These are phyloP conservation scores for Geotrichum cucujoidarum DNA, from an alignment of 1,139 yeast species.

Conservation along the genomic window DNA sequence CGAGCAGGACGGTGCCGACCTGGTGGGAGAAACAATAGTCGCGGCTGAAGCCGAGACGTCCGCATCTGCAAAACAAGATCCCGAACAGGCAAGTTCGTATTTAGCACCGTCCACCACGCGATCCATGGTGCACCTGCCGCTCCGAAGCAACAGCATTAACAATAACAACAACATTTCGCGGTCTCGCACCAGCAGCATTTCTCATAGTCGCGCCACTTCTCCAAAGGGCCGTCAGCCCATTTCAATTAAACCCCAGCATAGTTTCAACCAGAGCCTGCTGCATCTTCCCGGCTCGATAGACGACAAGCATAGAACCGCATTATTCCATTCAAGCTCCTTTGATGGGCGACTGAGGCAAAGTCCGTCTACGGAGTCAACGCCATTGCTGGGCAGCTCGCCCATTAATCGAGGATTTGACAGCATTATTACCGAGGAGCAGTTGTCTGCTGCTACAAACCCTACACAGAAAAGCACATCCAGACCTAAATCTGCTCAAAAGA, in stretches of 20 bases:
- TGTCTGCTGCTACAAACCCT: conserved; percentile 11
- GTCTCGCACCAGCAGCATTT: not conserved
- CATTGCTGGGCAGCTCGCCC: conserved; percentile 10
- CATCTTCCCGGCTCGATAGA: not conserved
- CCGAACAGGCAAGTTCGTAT: not conserved
- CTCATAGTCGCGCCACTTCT: not conserved
- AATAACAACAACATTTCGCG: not conserved
- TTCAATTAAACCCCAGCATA: not conserved
- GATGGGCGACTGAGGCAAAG: not conserved
- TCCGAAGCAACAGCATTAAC: too few relatives aligned
- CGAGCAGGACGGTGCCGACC: conserved; percentile 1
- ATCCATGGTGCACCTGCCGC: conserved; percentile 2
- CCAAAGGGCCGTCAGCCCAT: conserved; percentile 1
- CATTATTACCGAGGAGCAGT: conserved; percentile 1
- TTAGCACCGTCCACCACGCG: not conserved
- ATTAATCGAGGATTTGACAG: not conserved
- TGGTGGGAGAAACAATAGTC: not conserved
- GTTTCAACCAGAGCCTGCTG: not conserved
- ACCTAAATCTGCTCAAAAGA: not conserved
- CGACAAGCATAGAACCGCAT: not conserved
- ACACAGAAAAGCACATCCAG: not conserved
- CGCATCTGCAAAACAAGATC: not conserved
- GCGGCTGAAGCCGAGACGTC: not conserved
- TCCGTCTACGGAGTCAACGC: conserved; percentile 11
- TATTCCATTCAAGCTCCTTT: not conserved